phyloP scores from a whole-genome alignment of 257 asterid species.

The Nicotiana noctiflora region DNA sequence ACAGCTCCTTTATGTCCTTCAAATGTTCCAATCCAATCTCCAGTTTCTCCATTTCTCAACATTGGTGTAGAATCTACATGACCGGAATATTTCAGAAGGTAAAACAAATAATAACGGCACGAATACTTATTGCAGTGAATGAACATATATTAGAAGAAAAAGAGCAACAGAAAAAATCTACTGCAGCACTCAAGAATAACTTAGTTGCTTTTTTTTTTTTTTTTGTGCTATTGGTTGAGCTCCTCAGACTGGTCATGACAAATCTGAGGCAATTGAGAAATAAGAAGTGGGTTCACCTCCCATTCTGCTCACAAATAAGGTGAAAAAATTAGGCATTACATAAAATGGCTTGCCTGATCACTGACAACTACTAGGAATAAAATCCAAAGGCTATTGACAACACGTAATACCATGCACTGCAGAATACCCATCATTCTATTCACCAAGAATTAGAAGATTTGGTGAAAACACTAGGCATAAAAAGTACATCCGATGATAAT shows the following conservation, averaged over 20 bases:
- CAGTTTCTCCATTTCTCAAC: slow-evolving; percentile 97
- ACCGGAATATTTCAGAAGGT: not conserved
- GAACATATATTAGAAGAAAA: not conserved
- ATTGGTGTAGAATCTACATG: slow-evolving; percentile 78
- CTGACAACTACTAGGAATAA: not conserved
- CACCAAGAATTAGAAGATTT: not conserved
- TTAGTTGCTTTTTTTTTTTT: not conserved
- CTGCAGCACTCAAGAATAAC: not conserved
- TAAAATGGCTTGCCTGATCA: not conserved
- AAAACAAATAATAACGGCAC: not conserved
- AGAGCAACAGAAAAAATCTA: not conserved
- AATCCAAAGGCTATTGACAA: not conserved
- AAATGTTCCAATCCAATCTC: slow-evolving; percentile 98
- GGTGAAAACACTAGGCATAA: not conserved
- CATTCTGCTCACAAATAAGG: not conserved
- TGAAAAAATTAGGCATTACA: not conserved
- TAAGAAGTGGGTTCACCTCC: not conserved
- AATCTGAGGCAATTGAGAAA: not conserved
- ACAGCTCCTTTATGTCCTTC: slow-evolving; percentile 99
- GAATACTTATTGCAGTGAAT: not conserved
- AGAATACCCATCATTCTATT: not conserved
- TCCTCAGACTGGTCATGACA: not conserved
- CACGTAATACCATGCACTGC: not conserved
- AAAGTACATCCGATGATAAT: not conserved
- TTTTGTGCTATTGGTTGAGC: not conserved